Conservation (phyloP, 495 filamentous ascomycete species). For the Rhypophila decipiens region DNA sequence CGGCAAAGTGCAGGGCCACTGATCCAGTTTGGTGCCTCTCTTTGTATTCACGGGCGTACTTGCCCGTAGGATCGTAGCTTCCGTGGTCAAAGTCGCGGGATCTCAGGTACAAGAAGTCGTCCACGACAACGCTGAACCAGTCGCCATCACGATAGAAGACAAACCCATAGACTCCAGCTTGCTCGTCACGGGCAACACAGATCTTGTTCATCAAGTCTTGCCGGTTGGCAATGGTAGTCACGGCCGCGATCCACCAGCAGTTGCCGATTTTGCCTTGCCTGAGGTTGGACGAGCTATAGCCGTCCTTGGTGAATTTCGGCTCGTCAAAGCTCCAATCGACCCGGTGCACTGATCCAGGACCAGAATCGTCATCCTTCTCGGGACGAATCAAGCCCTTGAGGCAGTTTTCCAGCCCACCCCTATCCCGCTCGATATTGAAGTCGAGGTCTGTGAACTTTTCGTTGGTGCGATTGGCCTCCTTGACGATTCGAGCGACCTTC, state of each 20-base stretch:
- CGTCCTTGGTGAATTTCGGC: constrained; percentile 66
- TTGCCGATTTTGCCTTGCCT: constrained; percentile 47
- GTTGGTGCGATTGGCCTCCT: constrained; percentile 65
- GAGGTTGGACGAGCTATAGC: constrained; percentile 53
- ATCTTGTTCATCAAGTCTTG: constrained; percentile 59
- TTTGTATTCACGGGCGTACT: constrained; percentile 16
- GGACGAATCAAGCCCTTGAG: constrained; percentile 19
- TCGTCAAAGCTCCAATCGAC: constrained; percentile 63
- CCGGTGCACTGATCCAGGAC: constrained; percentile 20
- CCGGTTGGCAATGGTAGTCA: constrained; percentile 66
- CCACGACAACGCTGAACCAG: constrained; percentile 71
- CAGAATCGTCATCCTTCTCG: constrained; percentile 22
- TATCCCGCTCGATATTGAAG: constrained; percentile 66
- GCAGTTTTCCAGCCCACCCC: constrained; percentile 35
- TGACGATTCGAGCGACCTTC: constrained; percentile 63
- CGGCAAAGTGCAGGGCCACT: constrained; percentile 64
- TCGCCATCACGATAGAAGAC: constrained; percentile 77
- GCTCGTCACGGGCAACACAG: constrained; percentile 63
- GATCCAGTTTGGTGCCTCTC: constrained; percentile 35
- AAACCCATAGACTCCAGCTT: constrained; percentile 74
- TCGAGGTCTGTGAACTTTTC: constrained; percentile 73
- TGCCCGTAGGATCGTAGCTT: constrained; percentile 34
- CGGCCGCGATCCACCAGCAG: constrained; percentile 72
- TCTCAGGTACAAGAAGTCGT: constrained; percentile 33
- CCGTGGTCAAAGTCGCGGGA: constrained; percentile 21